These are phyloP conservation scores for Kazachstania taianensis DNA, from an alignment of 805 yeast genomes.

Conservation along the genomic window DNA sequence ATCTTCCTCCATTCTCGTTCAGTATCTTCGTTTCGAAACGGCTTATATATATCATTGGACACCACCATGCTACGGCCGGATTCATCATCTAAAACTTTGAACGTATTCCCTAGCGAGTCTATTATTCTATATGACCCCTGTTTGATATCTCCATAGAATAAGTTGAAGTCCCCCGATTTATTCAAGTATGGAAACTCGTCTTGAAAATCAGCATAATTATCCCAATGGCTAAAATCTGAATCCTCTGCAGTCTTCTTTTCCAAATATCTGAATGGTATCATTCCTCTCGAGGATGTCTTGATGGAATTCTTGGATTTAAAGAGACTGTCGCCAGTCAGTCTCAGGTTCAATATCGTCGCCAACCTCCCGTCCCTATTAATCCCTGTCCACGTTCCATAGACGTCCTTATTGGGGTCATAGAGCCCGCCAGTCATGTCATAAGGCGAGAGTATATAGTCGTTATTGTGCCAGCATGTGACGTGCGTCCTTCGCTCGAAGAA, in stretches of 20 bases:
- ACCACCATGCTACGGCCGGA: slow-evolving; percentile 14
- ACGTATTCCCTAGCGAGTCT: slow-evolving; percentile 25
- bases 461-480: slow-evolving; percentile 35
- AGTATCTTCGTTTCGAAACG: slow-evolving; percentile 1
- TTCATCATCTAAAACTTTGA: slow-evolving; percentile 21
- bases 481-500: slow-evolving; percentile 64
- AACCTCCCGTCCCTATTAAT: slow-evolving; percentile 46
- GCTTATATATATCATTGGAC: slow-evolving; percentile 26
- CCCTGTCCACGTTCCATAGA: slow-evolving; percentile 91
- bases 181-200: slow-evolving; percentile 12
- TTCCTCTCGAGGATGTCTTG: slow-evolving; percentile 34
- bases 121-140: slow-evolving; percentile 16
- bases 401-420: slow-evolving; percentile 21
- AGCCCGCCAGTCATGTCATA: slow-evolving; percentile 38
- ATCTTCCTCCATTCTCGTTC: slow-evolving; percentile 57
- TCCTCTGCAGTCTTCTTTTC: slow-evolving; percentile 16
- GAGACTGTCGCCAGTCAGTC: slow-evolving; percentile 31
- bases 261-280: slow-evolving; percentile 34
- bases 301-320: neutral
- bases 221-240: slow-evolving; percentile 23
- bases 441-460: slow-evolving; percentile 46
- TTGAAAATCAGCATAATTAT: slow-evolving; percentile 18
- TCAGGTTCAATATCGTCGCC: slow-evolving; percentile 66
- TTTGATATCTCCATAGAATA: slow-evolving; percentile 31
- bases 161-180: slow-evolving; percentile 26